Evolutionary conservation across 768 basidiomycete species (phyloP).

Genomic region (Chlorophyllum brunneum): DNA sequence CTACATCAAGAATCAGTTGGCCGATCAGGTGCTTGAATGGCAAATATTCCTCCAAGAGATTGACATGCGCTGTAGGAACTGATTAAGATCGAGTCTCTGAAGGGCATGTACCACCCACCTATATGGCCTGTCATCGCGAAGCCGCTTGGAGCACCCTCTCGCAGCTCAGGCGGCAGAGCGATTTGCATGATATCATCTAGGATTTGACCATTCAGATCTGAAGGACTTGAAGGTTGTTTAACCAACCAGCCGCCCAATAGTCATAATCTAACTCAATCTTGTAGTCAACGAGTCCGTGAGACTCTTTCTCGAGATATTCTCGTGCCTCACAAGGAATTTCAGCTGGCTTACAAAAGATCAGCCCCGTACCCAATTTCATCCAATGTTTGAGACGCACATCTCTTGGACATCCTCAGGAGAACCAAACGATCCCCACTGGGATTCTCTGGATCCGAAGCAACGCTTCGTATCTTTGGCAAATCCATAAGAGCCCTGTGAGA

Average conservation of each 20-base stretch:
- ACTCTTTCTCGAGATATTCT: slow-evolving; percentile 52
- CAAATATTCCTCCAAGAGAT: slow-evolving; percentile 85
- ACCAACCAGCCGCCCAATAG: slow-evolving; percentile 82
- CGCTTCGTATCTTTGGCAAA: slow-evolving; percentile 62
- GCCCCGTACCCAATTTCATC: slow-evolving; percentile 14
- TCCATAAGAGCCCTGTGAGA: slow-evolving; percentile 53
- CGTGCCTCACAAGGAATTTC: slow-evolving; percentile 56
- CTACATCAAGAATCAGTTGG: slow-evolving; percentile 85
- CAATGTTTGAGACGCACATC: slow-evolving; percentile 43
- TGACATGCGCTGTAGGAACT: slow-evolving; percentile 70
- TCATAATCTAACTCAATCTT: slow-evolving; percentile 71
- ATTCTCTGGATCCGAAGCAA: slow-evolving; percentile 48
- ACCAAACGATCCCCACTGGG: slow-evolving; percentile 57
- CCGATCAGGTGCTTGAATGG: slow-evolving; percentile 92
- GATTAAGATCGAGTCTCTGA: background rate
- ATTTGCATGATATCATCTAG: slow-evolving; percentile 82
- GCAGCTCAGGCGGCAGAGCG: slow-evolving; percentile 74
- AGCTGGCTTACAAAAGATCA: slow-evolving; percentile 51
- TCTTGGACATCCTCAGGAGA: slow-evolving; percentile 53
- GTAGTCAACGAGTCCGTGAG: slow-evolving; percentile 54
- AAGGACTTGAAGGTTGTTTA: background rate
- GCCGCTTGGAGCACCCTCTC: slow-evolving; percentile 77
- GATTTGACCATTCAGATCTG: slow-evolving; percentile 1
- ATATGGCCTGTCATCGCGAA: slow-evolving; percentile 91
- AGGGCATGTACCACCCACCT: slow-evolving; percentile 44